A percentile compares a stretch with the other conserved stretches of the same genome.
These are phyloP conservation scores for Aspergillus pseudotamarii DNA, from an alignment of 2,329 filamentous ascomycete genomes.

Conservation along the genomic window DNA sequence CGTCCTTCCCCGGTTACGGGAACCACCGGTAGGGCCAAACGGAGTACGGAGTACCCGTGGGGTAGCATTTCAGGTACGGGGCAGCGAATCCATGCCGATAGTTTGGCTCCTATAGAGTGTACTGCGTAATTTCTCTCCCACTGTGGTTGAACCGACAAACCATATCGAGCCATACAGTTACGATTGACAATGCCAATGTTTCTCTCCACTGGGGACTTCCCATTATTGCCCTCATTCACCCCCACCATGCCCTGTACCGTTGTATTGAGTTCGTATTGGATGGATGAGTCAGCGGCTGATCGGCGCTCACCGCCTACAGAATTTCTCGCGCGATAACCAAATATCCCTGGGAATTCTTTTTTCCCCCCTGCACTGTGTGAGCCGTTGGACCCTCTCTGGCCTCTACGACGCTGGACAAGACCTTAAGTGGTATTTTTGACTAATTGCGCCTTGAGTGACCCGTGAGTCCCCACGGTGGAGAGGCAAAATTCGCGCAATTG, in stretches of 20 bases:
- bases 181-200: neutral
- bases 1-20: slow-evolving; percentile 1
- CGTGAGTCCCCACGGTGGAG: slow-evolving; percentile 17
- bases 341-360: neutral
- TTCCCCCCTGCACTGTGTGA: neutral
- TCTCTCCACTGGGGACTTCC: neutral
- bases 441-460: neutral
- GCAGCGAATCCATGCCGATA: neutral
- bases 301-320: slow-evolving; percentile 1
- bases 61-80: slow-evolving; percentile 6
- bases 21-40: neutral
- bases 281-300: neutral
- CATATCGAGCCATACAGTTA: neutral
- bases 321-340: neutral
- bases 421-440: neutral
- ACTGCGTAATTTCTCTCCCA: neutral
- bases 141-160: neutral
- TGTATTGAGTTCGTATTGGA: neutral
- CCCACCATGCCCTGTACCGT: neutral
- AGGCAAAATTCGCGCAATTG: slow-evolving; percentile 14
- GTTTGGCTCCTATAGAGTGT: neutral
- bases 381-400: neutral
- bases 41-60: neutral
- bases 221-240: neutral
- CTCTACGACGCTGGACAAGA: neutral